Percentiles rank a stretch among this genome's conserved stretches.
Conservation (phyloP, 169 alveolate species). For the Plasmodium knowlesi region DNA sequence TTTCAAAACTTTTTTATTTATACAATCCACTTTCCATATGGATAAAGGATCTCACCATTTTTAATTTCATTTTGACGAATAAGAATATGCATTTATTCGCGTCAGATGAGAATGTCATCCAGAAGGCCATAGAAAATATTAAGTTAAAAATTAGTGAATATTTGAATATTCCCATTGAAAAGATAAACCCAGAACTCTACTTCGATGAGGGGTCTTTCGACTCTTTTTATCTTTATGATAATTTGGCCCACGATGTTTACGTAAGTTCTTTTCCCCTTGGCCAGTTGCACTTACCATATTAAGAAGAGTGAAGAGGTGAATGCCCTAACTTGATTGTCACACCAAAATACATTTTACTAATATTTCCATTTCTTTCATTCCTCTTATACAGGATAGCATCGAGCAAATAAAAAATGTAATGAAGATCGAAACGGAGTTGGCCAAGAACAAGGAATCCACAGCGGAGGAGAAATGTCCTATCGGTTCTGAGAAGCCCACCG, state of each 20-base stretch:
- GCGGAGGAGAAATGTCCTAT: not conserved
- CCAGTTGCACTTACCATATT: not conserved
- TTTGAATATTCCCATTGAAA: slow-evolving; percentile 47
- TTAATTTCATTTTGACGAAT: slow-evolving; percentile 20
- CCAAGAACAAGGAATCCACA: not conserved
- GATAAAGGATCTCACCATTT: slow-evolving; percentile 53
- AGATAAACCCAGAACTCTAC: slow-evolving; percentile 11
- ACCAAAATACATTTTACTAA: not conserved
- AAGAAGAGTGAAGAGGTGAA: not conserved
- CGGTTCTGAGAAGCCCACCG: not conserved
- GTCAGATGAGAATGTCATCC: slow-evolving; percentile 32
- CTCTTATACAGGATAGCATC: slow-evolving; percentile 22
- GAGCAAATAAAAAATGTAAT: slow-evolving; percentile 62
- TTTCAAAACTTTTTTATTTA: slow-evolving; percentile 37
- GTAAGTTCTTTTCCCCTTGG: not conserved
- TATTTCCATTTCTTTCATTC: not conserved
- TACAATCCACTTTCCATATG: slow-evolving; percentile 54
- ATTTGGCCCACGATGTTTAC: slow-evolving; percentile 68
- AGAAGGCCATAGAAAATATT: slow-evolving; percentile 50
- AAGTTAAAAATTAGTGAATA: slow-evolving; percentile 28
- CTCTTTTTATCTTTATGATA: slow-evolving; percentile 44
- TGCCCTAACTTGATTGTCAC: not conserved
- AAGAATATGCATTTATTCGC: not conserved
- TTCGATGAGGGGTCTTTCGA: slow-evolving; percentile 18
- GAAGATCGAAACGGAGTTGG: slow-evolving; percentile 10